Percentiles rank a stretch among this genome's conserved stretches.
Conservation (phyloP, 768 basidiomycete species). For the Hydnomerulius pinastri region DNA sequence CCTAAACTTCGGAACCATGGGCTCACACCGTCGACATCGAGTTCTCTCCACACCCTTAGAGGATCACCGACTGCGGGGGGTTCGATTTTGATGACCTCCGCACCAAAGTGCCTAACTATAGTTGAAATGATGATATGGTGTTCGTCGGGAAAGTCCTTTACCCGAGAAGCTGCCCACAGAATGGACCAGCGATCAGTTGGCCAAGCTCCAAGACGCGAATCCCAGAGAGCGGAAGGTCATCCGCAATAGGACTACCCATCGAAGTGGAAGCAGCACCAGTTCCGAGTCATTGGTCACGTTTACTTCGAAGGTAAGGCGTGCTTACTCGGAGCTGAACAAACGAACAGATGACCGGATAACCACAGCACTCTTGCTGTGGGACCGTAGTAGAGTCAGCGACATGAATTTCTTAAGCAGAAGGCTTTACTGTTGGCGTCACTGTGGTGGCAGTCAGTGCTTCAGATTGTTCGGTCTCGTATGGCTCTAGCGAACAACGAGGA, state of each 20-base stretch:
- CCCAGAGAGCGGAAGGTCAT: slow-evolving; percentile 58
- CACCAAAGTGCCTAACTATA: slow-evolving; percentile 60
- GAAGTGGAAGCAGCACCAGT: slow-evolving; percentile 11
- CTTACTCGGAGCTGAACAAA: not conserved
- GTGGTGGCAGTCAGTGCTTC: too few species aligned
- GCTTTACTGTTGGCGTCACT: too few species aligned
- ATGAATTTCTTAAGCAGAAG: too few species aligned
- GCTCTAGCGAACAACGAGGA: too few species aligned
- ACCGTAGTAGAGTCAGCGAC: not conserved
- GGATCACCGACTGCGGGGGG: slow-evolving; percentile 65
- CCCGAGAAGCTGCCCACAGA: slow-evolving; percentile 73
- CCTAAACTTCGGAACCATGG: slow-evolving; percentile 76
- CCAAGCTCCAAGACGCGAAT: slow-evolving; percentile 69
- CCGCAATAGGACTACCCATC: slow-evolving; percentile 8
- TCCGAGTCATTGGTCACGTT: not conserved
- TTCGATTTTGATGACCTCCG: slow-evolving; percentile 74
- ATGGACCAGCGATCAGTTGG: slow-evolving; percentile 72
- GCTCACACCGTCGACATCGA: slow-evolving; percentile 69
- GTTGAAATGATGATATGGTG: not conserved
- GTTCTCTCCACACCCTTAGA: slow-evolving; percentile 68
- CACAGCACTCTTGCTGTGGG: not conserved
- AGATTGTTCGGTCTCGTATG: too few species aligned
- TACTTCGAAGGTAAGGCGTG: not conserved
- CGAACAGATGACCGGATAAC: not conserved
- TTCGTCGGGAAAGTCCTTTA: slow-evolving; percentile 27